Evolutionary conservation across 768 basidiomycete species (phyloP), one percentile per base, ranked within the genome.

Genomic region (Exidia glandulosa): DNA sequence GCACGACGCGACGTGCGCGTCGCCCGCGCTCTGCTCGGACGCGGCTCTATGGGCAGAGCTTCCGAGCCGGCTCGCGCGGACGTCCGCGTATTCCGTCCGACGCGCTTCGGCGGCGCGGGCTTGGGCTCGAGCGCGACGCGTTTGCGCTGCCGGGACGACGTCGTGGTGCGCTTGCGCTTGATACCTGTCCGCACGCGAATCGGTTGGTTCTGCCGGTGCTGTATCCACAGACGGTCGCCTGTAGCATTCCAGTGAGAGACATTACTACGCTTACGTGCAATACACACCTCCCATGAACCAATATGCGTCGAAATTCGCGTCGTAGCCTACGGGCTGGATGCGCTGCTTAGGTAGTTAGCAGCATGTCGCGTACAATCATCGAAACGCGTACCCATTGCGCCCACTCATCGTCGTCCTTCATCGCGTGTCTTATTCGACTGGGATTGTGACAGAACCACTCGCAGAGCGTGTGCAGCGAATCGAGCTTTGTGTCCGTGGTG

Each of bases 371-470:
- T 29, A 4, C 47, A 57, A 60, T 60, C 60, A 32, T 60, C 56
- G 12, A 27, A 67, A 32, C 9, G 74, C 86, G 64, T 60, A 89
- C 91, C 91, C 91, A 94, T 32, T 79, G 73, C 29, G 86, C 87
- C 59, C 76, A 73, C 47, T 91, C 90, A 62, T 90, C 89, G 59
- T 90, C 90, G 57, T 76, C 80, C 67, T 82, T 87, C 88, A 92
- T 90, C 54, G 87, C 71, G 48, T 76, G 77, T 60, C 89, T 77
- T 25, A 93, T 66, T 59, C 86, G 79, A 57, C 78, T 76, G 3
- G 88, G 81, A 66, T 89, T 88, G 61, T 90, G 85, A 63, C 93
- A 91, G 66, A 90, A 88, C 91, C 91, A 94, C 72, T 94, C 91
- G 31, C 78, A 79, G 56, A 93, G 73, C 16, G 81, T 74, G 64